phyloP scores from a whole-genome alignment of 169 alveolate species.

The Plasmodium chabaudi region DNA sequence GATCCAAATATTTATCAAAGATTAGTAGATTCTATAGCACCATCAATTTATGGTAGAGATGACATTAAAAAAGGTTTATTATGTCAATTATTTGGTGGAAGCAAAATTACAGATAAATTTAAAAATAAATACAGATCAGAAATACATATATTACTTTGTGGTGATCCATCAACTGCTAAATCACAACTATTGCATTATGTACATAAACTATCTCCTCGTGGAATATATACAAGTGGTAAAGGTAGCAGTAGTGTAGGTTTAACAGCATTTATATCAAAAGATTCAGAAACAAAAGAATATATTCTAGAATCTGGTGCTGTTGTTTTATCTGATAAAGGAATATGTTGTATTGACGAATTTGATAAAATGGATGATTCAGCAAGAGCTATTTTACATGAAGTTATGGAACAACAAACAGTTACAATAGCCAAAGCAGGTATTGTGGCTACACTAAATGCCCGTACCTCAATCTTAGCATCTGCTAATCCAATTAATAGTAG shows the following conservation, averaged over 20 bases:
- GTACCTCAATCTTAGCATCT: conserved; percentile 98
- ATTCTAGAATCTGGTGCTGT: conserved; percentile 99
- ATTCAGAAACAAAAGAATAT: conserved; percentile 97
- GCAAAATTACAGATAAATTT: conserved; percentile 83
- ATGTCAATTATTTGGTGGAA: conserved; percentile 98
- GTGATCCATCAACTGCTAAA: conserved; percentile 99
- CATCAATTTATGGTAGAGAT: conserved; percentile 97
- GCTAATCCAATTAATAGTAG: conserved; percentile 98
- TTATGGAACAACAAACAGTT: conserved; percentile 99
- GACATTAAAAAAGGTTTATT: conserved; percentile 96
- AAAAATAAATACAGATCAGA: conserved; percentile 92
- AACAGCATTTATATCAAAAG: conserved; percentile 98
- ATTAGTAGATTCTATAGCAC: conserved; percentile 96
- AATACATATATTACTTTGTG: conserved; percentile 97
- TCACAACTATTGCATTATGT: conserved; percentile 97
- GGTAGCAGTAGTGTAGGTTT: conserved; percentile 97
- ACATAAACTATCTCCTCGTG: conserved; percentile 96
- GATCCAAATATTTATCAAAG: conserved; percentile 94
- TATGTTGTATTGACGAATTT: conserved; percentile 99
- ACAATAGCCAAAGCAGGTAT: conserved; percentile 99
- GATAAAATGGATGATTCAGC: conserved; percentile 99
- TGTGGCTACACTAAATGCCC: conserved; percentile 93
- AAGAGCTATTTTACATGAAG: conserved; percentile 98
- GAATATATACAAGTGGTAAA: conserved; percentile 98
- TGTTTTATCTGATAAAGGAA: conserved; percentile 98